phyloP scores from a whole-genome alignment of 2,329 filamentous ascomycete species.

The Scolecobasidium constrictum region DNA sequence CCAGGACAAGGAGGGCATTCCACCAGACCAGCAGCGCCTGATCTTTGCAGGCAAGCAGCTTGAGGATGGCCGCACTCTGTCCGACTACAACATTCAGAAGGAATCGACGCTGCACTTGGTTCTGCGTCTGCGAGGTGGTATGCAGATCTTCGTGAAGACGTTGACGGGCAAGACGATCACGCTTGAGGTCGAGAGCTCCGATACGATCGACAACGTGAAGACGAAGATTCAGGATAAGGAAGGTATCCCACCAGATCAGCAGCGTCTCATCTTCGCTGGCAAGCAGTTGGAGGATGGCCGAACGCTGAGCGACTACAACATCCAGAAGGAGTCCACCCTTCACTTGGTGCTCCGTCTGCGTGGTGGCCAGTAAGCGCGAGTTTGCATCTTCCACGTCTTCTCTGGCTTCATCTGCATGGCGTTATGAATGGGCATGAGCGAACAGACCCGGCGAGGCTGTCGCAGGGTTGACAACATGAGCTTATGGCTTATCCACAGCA shows the following conservation, averaged over 20 bases:
- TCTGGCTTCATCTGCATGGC: too few species aligned
- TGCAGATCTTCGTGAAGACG: conserved; percentile 55
- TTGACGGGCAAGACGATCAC: conserved; percentile 55
- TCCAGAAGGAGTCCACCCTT: too few species aligned
- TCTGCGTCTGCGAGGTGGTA: conserved; percentile 57
- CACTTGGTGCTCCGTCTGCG: conserved; percentile 75
- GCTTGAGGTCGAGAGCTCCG: conserved; percentile 57
- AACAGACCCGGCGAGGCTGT: too few species aligned
- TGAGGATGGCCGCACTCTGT: conserved; percentile 45
- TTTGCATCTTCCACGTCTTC: too few species aligned
- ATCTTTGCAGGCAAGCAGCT: conserved; percentile 50
- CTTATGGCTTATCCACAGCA: too few species aligned
- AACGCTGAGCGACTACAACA: conserved; percentile 49
- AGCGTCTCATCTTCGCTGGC: too few species aligned
- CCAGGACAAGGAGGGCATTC: conserved; percentile 49
- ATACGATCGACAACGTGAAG: conserved; percentile 96
- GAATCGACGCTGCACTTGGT: conserved; percentile 66
- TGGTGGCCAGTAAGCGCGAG: too few species aligned
- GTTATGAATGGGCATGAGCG: too few species aligned
- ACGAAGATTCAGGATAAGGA: conserved; percentile 97
- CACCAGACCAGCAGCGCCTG: conserved; percentile 46
- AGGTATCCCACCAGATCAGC: too few species aligned
- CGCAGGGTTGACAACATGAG: too few species aligned
- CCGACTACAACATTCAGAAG: too few species aligned
- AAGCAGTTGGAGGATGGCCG: conserved; percentile 49